Evolutionary conservation across 2,329 filamentous ascomycete species (phyloP), one percentile per base, ranked within the genome.

Genomic region (Ceratocystis variospora): DNA sequence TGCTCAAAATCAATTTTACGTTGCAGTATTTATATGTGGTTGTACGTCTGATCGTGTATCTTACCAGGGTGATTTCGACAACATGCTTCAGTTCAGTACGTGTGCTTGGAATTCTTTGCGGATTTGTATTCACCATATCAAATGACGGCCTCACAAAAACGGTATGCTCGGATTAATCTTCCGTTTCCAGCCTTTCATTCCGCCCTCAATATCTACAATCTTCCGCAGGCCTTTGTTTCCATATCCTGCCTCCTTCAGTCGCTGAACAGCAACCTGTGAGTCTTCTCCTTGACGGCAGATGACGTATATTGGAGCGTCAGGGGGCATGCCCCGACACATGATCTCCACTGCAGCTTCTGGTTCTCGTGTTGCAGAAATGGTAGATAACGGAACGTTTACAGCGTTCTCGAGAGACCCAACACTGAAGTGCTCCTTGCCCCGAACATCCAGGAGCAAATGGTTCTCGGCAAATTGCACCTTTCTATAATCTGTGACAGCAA

Each of bases 341-440:
- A 70, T 70, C 1, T 70, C 70, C 19, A 50, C 8, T 1, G 12
- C 46, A 28, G 28, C 45, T 33, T 70, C 69, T 3, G 71, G 69
- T 37, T 70, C 70, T 7, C 71, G 64, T 2, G 67, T 1, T 0
- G 75, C 78, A 12, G 84, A 87, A 71, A 87, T 88, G 0, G 84
- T 71, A 28, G 75, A 72, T 4, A 78, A 74, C 0, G 77, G 88
- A 0, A 91, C 74, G 70, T 90, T 96, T 63, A 95, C 76, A 31
- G 89, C 90, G 0, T 88, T 88, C 0, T 85, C 79, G 6, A 99
- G 79, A 68, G 81, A 85, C 69, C 87, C 91, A 57, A 97, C 85
- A 17, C 88, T 87, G 70, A 89, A 96, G 68, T 96, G 90, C 33
- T 90, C 88, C 71, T 84, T 84, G 70, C 96, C 90, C 1, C 94